Evolutionary conservation across 225 moss, liverwort and hornwort species (phyloP), one percentile per base, ranked within the genome.

Genomic region (Rhytidiadelphus loreus): DNA sequence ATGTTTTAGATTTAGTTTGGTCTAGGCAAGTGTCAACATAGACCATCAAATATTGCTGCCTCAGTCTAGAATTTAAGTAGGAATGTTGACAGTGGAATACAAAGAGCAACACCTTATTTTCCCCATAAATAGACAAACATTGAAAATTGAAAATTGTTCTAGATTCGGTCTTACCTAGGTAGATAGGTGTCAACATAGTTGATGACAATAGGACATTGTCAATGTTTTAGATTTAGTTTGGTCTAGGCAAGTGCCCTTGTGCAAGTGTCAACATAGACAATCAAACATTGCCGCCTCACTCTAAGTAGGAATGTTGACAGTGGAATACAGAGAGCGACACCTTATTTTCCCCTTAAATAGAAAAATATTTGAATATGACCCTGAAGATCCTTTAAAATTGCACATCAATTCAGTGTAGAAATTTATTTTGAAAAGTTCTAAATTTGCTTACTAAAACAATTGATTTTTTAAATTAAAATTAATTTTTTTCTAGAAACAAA

Each of bases 221-320:
- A 52, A 11, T 50, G n/a, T n/a, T n/a, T n/a, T n/a, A 24, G 9
- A 53, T 53, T 55, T 77, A 16, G 2, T 37, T 37, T 77, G 24
- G 2, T 53, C 0, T 8, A 24, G 4, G 24, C 3, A 77, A 0
- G n/a, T n/a, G n/a, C n/a, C n/a, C n/a, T n/a, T n/a, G n/a, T n/a
- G 24, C 3, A 77, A 0, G 11, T 37, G 37, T 16, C 10, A 10
- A 55, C 3, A 16, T 16, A 55, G 14, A 37, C 6, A 2, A 37
- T 35, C 23, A 77, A 37, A 55, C 19, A 48, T 11, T 30, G 6
- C 20, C 0, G 0, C 52, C 52, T 13, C 0, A 33, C 0, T 7
- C 2, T 74, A 30, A 16, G 4, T 48, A 32, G 20, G 28, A 30
- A 48, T 73, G 11, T 4, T 3, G 5, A 53, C 1, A 52, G 14